Conservation (phyloP, 495 filamentous ascomycete genomes). For the Staphylotrichum tortipilum region DNA sequence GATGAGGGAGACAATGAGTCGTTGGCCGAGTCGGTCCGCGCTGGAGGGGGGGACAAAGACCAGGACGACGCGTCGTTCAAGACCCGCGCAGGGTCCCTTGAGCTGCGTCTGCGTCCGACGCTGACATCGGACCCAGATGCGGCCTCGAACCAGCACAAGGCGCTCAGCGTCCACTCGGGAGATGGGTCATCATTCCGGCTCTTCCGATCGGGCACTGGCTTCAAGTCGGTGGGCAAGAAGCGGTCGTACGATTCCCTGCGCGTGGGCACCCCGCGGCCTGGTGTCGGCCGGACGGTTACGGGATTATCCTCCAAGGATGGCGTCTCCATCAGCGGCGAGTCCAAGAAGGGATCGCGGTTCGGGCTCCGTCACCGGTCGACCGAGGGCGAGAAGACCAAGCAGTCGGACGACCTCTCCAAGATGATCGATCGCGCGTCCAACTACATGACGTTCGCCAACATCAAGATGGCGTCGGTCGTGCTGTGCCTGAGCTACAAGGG, state of each 20-base stretch:
- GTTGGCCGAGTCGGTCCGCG: slow-evolving; percentile 24
- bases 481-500: slow-evolving; percentile 96
- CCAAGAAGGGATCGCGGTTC: slow-evolving; percentile 44
- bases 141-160: slow-evolving; percentile 40
- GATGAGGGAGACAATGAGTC: slow-evolving; percentile 44
- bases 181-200: slow-evolving; percentile 46
- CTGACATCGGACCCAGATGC: slow-evolving; percentile 50
- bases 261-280: slow-evolving; percentile 35
- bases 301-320: slow-evolving; percentile 37
- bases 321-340: slow-evolving; percentile 34
- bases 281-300: slow-evolving; percentile 44
- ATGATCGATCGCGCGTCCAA: slow-evolving; percentile 95
- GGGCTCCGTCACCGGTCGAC: slow-evolving; percentile 30
- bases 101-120: slow-evolving; percentile 71
- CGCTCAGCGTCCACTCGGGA: slow-evolving; percentile 38
- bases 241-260: slow-evolving; percentile 60
- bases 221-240: slow-evolving; percentile 47
- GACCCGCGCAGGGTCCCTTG: slow-evolving; percentile 59
- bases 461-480: slow-evolving; percentile 89
- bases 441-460: slow-evolving; percentile 94
- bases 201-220: slow-evolving; percentile 37
- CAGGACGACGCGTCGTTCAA: slow-evolving; percentile 31
- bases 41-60: slow-evolving; percentile 26
- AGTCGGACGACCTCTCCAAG: slow-evolving; percentile 88
- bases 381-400: slow-evolving; percentile 38